A percentile compares a stretch with the other conserved stretches of the same genome.
These are phyloP conservation scores for Verticillium klebahnii DNA, from an alignment of 2,329 filamentous ascomycete genomes.

Conservation along the genomic window DNA sequence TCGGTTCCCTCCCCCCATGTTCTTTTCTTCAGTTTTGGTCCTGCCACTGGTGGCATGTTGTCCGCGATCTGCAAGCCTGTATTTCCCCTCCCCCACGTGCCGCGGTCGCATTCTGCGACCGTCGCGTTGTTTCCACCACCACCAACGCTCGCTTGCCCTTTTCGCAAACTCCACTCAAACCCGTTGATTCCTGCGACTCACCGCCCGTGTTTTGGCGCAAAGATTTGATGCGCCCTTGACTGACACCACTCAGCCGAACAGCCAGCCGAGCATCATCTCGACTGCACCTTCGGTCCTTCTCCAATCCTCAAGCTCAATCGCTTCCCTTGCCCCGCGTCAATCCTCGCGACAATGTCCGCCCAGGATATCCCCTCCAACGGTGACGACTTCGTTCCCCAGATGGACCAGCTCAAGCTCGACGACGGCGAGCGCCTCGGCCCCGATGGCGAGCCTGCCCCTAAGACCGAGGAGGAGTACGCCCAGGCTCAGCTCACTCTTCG, in stretches of 20 bases:
- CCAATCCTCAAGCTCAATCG: not conserved
- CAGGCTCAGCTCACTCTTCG: slow-evolving; percentile 88
- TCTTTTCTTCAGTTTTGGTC: not conserved
- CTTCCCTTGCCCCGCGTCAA: not conserved
- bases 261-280: not conserved
- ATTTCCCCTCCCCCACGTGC: not conserved
- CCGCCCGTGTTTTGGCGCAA: not conserved
- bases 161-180: not conserved
- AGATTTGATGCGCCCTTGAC: not conserved
- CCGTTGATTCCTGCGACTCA: not conserved
- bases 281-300: not conserved
- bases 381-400: slow-evolving; percentile 53
- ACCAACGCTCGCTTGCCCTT: not conserved
- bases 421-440: slow-evolving; percentile 61
- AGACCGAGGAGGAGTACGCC: slow-evolving; percentile 96
- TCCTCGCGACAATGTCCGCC: not conserved
- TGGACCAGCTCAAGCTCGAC: slow-evolving; percentile 63
- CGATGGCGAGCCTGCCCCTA: slow-evolving; percentile 75
- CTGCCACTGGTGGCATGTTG: not conserved
- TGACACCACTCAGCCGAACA: not conserved
- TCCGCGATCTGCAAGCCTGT: not conserved
- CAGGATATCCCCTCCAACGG: slow-evolving; percentile 25
- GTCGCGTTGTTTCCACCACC: not conserved
- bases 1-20: not conserved
- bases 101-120: not conserved